Base-by-base conservation (phyloP, 495 filamentous ascomycete genomes). In the Patellaria atrata region DNA sequence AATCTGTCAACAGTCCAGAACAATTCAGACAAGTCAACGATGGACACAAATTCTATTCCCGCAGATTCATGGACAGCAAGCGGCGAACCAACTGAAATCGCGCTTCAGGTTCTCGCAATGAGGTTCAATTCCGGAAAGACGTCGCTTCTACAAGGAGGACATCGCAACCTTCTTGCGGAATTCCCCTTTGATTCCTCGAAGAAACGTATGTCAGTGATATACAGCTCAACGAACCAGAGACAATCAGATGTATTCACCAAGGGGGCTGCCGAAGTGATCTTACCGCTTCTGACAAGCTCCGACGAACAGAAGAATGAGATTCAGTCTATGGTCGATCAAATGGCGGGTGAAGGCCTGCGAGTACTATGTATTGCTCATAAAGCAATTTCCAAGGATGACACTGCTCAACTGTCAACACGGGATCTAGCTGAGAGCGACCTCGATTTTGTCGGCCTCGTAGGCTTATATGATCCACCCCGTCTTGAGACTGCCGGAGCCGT, bases 391-490 rank as follows among this genome's bases (percentile, higher is more conserved):
- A n/a, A n/a, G n/a, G 41, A 30, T 9, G n/a, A n/a, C n/a, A 30
- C 15, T 17, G 33, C 36, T 9, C 52, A 60, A 15, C 45, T 60
- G 13, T 38, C 43, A 22, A 44, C 61, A 12, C 63, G 68, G 14
- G 41, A 50, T 13, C 53, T 63, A 22, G 64, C 77, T 14, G 77
- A 82, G 48, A 61, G 59, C 6, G 57, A 70, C 9, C 58, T 82
- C 25, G 55, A 56, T 7, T 75, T 77, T 43, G 56, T 70, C 13
- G 79, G 79, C 12, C 59, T 82, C 16, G 71, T 77, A 29, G 75
- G 76, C 37, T 67, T 79, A 5, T 77, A 79, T 33, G 77, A 83
- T 40, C 79, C 79, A 11, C 78, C 79, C 23, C 67, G 76, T 19
- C 54, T 65, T 3, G 77, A 79, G 46, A 71, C 74, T 9, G 64